A percentile compares a stretch with the other conserved stretches of the same genome.
These are phyloP conservation scores for Populus nigra DNA, from an alignment of 345 rosid genomes.

Conservation along the genomic window DNA sequence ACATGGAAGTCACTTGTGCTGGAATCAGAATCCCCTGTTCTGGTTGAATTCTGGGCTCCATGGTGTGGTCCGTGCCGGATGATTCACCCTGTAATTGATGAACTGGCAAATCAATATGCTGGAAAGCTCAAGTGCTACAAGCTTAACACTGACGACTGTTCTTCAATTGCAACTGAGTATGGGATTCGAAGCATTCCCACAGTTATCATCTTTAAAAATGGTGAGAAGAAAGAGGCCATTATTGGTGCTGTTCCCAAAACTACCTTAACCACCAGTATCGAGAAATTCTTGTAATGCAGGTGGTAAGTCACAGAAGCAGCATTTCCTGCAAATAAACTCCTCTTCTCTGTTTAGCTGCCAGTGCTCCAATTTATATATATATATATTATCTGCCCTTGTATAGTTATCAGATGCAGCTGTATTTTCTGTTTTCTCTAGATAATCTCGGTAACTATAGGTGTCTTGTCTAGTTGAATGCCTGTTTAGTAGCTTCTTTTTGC, in stretches of 20 bases:
- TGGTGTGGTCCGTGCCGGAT: conserved; percentile 61
- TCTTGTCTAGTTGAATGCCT: neutral
- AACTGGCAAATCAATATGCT: conserved; percentile 38
- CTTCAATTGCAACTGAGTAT: conserved; percentile 38
- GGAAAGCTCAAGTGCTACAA: conserved; percentile 53
- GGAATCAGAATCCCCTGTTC: conserved; percentile 34
- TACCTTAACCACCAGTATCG: conserved; percentile 38
- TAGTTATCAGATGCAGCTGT: conserved; percentile 25
- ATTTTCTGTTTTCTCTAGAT: conserved; percentile 6
- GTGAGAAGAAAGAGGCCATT: conserved; percentile 49
- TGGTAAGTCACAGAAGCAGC: conserved; percentile 9
- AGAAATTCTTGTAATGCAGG: conserved; percentile 38
- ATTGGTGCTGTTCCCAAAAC: conserved; percentile 50
- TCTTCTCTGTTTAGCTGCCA: neutral
- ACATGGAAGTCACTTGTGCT: conserved; percentile 43
- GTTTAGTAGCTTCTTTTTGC: neutral
- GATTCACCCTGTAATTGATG: conserved; percentile 47
- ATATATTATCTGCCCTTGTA: conserved; percentile 17
- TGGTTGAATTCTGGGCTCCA: conserved; percentile 59
- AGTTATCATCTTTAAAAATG: conserved; percentile 45
- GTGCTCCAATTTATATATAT: conserved; percentile 12
- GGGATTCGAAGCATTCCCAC: conserved; percentile 55
- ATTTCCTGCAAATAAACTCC: conserved; percentile 1
- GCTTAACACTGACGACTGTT: conserved; percentile 46
- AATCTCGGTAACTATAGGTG: conserved; percentile 3